Base-by-base conservation (phyloP, 306 rosid genomes). In the Pueraria montana region DNA sequence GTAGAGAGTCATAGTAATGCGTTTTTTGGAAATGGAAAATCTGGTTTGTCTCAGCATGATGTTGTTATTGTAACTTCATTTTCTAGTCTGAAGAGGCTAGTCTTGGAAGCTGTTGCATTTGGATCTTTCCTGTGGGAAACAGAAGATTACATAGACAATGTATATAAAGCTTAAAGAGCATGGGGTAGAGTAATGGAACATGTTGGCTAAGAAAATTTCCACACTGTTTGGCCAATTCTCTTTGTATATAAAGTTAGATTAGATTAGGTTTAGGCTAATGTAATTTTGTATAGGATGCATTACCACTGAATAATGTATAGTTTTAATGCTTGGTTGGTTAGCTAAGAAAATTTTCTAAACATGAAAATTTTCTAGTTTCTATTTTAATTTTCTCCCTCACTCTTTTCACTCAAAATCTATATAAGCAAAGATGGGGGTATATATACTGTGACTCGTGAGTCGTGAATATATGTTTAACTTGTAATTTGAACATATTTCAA, bases 61-160 rank as follows among this genome's bases (percentile, higher is more conserved):
- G 90, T 90, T 61, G 86, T 86, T 67, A 84, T 93, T 77, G 65
- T 83, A 75, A 93, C 97, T 30, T 91, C 97, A 8, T 91, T 86
- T 86, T 90, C 96, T 13, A 93, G 94, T 72, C 74, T 93, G 80
- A 93, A 85, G 91, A 91, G 97, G 81, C 85, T 93, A 70, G 92
- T 90, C 36, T 82, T 91, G 84, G 97, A 93, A 84, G 96, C 96
- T 52, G 92, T 90, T 66, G 96, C 97, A 26, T 93, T 93, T 69
- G 97, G 97, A 49, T 89, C 94, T 8, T 93, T 93, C 85, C 93
- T 93, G 49, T 90, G 96, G 97, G 97, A 90, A 61, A 84, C 91
- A 6, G 96, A 93, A 85, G 96, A 91, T 67, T 89, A 82, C 84
- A 67, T 93, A 21, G 89, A 88, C 71, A 76, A 73, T 83, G 79